phyloP scores from a whole-genome alignment of 208 protist species.

The Acanthamoeba culbertsoni region DNA sequence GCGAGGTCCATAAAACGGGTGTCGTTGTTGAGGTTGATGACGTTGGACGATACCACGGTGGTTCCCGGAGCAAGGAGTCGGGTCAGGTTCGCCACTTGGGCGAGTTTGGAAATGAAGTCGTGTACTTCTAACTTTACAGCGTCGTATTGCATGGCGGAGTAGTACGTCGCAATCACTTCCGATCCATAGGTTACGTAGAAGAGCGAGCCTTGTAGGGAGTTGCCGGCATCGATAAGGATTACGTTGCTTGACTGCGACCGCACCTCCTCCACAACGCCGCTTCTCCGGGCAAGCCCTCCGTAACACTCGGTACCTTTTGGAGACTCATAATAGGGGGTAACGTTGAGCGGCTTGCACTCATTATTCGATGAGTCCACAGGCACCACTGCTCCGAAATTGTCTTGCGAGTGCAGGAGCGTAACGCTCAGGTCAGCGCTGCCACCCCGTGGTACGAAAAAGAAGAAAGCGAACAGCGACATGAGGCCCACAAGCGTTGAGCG shows the following conservation, averaged over 20 bases:
- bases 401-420: not conserved
- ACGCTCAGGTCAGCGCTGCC: no score
- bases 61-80: not conserved
- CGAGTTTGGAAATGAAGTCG: not conserved
- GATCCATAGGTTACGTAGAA: not conserved
- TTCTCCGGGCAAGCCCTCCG: not conserved
- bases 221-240: not conserved
- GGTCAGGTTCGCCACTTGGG: not conserved
- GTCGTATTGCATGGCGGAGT: not conserved
- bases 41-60: not conserved
- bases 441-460: no score
- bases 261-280: not conserved
- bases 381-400: not conserved
- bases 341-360: not conserved
- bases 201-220: not conserved
- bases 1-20: not conserved
- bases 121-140: conserved; percentile 7
- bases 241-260: not conserved
- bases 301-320: not conserved
- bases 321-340: not conserved
- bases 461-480: no score
- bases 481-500: no score
- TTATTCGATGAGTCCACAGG: not conserved
- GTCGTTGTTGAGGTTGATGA: conserved; percentile 21
- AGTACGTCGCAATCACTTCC: conserved; percentile 6